A percentile compares a stretch with the other conserved stretches of the same genome.
phyloP scores from a whole-genome alignment of 352 stramenopile genomes.

The Globisporangium rhizosaccharum region DNA sequence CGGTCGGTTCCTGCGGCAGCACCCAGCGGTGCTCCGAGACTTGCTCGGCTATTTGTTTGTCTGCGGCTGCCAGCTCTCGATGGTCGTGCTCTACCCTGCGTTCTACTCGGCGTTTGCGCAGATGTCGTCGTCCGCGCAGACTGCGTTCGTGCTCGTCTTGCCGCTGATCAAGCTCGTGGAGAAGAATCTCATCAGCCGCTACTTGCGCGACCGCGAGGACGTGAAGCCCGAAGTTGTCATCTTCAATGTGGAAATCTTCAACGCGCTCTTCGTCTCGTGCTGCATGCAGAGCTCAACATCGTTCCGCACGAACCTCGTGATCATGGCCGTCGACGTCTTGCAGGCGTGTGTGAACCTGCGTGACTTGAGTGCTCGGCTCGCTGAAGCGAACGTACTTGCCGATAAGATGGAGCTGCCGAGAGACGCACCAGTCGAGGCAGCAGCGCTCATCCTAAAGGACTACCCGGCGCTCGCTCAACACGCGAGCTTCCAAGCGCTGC shows the following conservation, averaged over 20 bases:
- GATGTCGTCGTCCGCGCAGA: slow-evolving; percentile 10
- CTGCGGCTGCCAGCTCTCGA: not conserved
- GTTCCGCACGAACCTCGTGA: slow-evolving; percentile 17
- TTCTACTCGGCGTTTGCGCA: slow-evolving; percentile 13
- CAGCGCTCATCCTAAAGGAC: not conserved
- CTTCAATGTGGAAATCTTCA: slow-evolving; percentile 43
- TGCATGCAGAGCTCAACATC: too few relatives aligned
- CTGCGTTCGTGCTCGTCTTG: slow-evolving; percentile 18
- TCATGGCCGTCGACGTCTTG: slow-evolving; percentile 31
- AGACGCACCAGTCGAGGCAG: not conserved
- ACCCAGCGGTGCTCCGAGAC: slow-evolving; percentile 1
- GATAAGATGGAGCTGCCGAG: not conserved
- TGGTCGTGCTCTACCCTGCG: slow-evolving; percentile 10
- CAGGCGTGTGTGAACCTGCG: slow-evolving; percentile 27
- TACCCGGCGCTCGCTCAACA: not conserved
- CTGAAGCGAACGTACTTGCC: not conserved
- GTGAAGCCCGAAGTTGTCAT: slow-evolving; percentile 23
- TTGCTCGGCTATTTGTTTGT: not conserved
- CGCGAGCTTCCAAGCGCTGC: not conserved
- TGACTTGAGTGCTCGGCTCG: slow-evolving; percentile 18
- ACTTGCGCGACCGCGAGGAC: slow-evolving; percentile 15
- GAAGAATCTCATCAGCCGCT: slow-evolving; percentile 29
- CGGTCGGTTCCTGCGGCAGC: not conserved
- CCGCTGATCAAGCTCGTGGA: slow-evolving; percentile 30
- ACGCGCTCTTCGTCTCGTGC: slow-evolving; percentile 34